phyloP scores from a whole-genome alignment of 768 basidiomycete genomes.

The Mycena filopes region DNA sequence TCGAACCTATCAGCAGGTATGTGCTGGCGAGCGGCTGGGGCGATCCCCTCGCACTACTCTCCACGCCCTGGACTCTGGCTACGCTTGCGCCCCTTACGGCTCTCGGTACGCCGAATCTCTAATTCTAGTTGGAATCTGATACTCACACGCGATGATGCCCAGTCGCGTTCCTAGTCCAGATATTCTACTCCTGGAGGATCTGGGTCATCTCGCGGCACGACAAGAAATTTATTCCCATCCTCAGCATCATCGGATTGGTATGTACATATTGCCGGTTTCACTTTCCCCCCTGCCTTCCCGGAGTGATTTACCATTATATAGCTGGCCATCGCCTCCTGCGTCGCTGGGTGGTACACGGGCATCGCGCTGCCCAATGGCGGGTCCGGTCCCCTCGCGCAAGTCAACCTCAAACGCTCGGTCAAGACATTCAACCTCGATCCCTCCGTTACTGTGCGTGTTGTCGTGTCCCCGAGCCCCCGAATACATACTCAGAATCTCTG shows the following conservation, averaged over 20 bases:
- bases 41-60: conserved; percentile 4
- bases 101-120: conserved; percentile 7
- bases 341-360: conserved; percentile 15
- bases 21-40: conserved; percentile 15
- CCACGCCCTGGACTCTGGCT: conserved; percentile 15
- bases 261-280: neutral
- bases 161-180: conserved; percentile 16
- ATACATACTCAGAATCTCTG: neutral
- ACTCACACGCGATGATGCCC: neutral
- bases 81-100: conserved; percentile 18
- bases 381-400: conserved; percentile 5
- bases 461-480: neutral
- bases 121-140: neutral
- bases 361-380: conserved; percentile 9
- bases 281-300: neutral
- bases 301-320: neutral
- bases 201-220: conserved; percentile 12
- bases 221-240: conserved; percentile 10
- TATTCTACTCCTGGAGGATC: conserved; percentile 17
- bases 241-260: conserved; percentile 9
- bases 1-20: conserved; percentile 2
- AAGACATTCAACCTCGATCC: conserved; percentile 12
- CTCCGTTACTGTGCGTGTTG: conserved; percentile 4
- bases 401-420: conserved; percentile 5
- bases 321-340: conserved; percentile 1